These are phyloP conservation scores for Auriscalpium vulgare DNA, from an alignment of 768 basidiomycete species.

Conservation along the genomic window DNA sequence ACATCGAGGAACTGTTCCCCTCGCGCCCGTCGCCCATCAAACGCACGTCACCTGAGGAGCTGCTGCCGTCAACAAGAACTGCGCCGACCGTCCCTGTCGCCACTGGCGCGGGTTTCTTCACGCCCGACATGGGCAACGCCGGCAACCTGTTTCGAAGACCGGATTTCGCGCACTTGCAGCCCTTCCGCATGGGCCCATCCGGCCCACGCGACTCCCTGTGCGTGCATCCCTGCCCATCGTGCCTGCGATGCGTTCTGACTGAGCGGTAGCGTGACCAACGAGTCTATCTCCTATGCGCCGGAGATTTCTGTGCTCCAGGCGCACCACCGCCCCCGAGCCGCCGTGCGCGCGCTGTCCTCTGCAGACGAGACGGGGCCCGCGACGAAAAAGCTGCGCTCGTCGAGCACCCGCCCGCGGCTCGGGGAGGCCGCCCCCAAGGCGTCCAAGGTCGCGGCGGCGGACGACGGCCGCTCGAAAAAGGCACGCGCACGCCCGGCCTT, in stretches of 20 bases:
- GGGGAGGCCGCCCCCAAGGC: conserved; percentile 31
- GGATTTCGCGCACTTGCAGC: conserved; percentile 39
- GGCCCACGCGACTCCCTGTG: conserved; percentile 61
- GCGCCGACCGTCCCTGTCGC: conserved; percentile 36
- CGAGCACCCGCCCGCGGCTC: conserved; percentile 36
- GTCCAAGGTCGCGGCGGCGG: conserved; percentile 39
- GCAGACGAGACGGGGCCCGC: conserved; percentile 77
- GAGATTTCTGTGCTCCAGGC: conserved; percentile 53
- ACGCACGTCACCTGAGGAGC: conserved; percentile 45
- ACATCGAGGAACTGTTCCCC: conserved; percentile 68
- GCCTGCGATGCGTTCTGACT: neutral
- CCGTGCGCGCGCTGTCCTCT: conserved; percentile 63
- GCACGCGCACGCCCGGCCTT: conserved; percentile 85
- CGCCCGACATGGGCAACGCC: conserved; percentile 53
- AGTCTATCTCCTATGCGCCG: conserved; percentile 42
- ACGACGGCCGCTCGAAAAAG: conserved; percentile 77
- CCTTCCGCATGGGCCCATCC: conserved; percentile 49
- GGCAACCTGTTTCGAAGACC: conserved; percentile 49
- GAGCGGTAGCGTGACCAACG: conserved; percentile 27
- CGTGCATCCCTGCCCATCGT: conserved; percentile 15
- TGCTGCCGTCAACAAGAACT: conserved; percentile 24
- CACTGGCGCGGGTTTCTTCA: conserved; percentile 71
- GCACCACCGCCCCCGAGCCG: conserved; percentile 30
- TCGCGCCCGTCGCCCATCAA: conserved; percentile 50
- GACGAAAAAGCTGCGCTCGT: conserved; percentile 66